These are phyloP conservation scores for Prunus dulcis DNA, from an alignment of 306 rosid species.

Conservation along the genomic window DNA sequence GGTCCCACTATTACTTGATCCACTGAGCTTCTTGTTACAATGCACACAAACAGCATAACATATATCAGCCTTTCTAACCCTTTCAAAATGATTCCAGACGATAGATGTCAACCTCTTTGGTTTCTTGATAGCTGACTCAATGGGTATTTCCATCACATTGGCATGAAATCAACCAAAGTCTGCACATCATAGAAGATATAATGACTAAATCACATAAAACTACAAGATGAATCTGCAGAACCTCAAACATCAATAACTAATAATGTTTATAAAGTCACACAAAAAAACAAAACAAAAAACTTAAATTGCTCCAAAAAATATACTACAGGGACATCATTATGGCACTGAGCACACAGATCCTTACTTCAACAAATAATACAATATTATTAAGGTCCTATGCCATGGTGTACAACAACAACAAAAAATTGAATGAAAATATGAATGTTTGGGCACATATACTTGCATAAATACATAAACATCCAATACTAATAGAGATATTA, in stretches of 20 bases:
- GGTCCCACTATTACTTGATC: slow-evolving; percentile 97
- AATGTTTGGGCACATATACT: not conserved
- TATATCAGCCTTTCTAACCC: slow-evolving; percentile 80
- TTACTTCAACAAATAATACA: not conserved
- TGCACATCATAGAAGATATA: slow-evolving; percentile 27
- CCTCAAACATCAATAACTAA: not conserved
- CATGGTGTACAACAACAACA: not conserved
- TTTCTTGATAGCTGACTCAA: slow-evolving; percentile 67
- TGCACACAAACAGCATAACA: slow-evolving; percentile 93
- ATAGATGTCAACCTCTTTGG: slow-evolving; percentile 91
- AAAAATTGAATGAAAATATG: not conserved
- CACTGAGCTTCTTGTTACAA: slow-evolving; percentile 96
- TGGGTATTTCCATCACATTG: slow-evolving; percentile 68
- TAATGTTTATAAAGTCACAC: not conserved
- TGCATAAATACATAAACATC: not conserved
- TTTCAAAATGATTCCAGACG: slow-evolving; percentile 98
- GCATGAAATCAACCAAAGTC: slow-evolving; percentile 33
- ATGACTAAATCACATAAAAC: not conserved
- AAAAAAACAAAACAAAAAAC: not conserved
- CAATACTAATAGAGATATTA: not conserved
- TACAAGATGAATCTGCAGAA: slow-evolving; percentile 11
- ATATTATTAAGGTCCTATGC: not conserved
- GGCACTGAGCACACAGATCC: not conserved
- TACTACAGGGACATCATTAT: not conserved
- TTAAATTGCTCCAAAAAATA: not conserved